phyloP scores from a whole-genome alignment of 805 yeast species.

The Nakazawaea wyomingensis region DNA sequence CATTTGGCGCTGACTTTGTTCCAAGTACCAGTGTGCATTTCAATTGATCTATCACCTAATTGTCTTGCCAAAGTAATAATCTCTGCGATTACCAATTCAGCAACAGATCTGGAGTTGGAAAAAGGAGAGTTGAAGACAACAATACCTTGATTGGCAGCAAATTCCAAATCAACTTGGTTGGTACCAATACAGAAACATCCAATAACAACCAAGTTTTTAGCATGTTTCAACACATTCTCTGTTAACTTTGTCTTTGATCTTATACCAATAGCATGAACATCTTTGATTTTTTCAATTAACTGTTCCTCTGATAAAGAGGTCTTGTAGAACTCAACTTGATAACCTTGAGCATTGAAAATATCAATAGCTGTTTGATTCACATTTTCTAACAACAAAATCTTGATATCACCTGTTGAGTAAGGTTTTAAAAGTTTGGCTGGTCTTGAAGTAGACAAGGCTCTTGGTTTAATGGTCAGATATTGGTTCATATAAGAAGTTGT shows the following conservation, averaged over 20 bases:
- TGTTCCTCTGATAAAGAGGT: slow-evolving; percentile 88
- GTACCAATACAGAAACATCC: slow-evolving; percentile 99
- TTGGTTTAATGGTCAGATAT: slow-evolving; percentile 32
- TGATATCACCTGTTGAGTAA: slow-evolving; percentile 91
- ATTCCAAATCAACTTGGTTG: slow-evolving; percentile 91
- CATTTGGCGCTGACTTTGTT: slow-evolving; percentile 91
- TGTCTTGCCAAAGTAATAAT: slow-evolving; percentile 93
- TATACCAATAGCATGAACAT: slow-evolving; percentile 95
- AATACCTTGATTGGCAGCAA: slow-evolving; percentile 87
- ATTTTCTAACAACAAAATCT: slow-evolving; percentile 85
- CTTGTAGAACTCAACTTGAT: slow-evolving; percentile 93
- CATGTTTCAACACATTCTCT: slow-evolving; percentile 71
- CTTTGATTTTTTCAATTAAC: slow-evolving; percentile 86
- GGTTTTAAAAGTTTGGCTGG: slow-evolving; percentile 80
- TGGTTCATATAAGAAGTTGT: slow-evolving; percentile 62
- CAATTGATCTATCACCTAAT: slow-evolving; percentile 93
- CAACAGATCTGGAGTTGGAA: slow-evolving; percentile 97
- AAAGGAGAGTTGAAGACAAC: slow-evolving; percentile 98
- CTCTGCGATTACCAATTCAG: slow-evolving; percentile 95
- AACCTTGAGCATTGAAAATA: slow-evolving; percentile 84
- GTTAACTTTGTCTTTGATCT: slow-evolving; percentile 94
- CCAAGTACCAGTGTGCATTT: slow-evolving; percentile 96
- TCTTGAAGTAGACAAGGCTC: slow-evolving; percentile 39
- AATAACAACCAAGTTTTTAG: slow-evolving; percentile 81
- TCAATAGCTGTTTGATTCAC: slow-evolving; percentile 90